These are phyloP conservation scores for Pelargonium australe DNA, from an alignment of 441 rosid genomes.

Conservation along the genomic window DNA sequence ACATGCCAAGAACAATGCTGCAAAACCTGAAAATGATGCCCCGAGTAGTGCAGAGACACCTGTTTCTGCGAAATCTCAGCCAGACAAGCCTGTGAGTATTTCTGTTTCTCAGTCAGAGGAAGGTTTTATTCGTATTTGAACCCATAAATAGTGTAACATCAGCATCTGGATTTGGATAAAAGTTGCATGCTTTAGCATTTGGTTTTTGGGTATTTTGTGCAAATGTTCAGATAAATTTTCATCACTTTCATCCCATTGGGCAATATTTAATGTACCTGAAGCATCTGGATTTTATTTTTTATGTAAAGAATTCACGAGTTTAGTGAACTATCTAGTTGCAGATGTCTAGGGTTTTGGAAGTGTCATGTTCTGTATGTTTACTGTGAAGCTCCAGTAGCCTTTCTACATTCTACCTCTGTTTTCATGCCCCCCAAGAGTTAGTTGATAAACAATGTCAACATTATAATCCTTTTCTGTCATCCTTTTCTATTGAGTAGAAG, in stretches of 20 bases:
- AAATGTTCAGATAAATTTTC: background rate
- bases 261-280: background rate
- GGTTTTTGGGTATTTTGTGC: background rate
- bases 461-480: background rate
- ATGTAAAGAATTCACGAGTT: background rate
- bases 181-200: no score
- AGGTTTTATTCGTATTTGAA: background rate
- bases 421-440: background rate
- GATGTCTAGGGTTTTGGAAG: background rate
- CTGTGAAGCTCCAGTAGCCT: background rate
- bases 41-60: background rate
- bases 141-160: background rate
- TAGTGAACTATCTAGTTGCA: background rate
- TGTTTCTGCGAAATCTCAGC: background rate
- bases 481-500: background rate
- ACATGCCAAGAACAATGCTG: conserved; percentile 3
- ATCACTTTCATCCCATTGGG: background rate
- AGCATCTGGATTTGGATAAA: background rate
- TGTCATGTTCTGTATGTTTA: background rate
- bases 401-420: background rate
- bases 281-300: background rate
- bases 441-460: background rate
- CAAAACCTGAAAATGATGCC: background rate
- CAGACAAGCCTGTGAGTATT: background rate
- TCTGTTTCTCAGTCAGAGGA: background rate